Conservation (phyloP, 176 grass and related monocot species). For the Oryza punctata region DNA sequence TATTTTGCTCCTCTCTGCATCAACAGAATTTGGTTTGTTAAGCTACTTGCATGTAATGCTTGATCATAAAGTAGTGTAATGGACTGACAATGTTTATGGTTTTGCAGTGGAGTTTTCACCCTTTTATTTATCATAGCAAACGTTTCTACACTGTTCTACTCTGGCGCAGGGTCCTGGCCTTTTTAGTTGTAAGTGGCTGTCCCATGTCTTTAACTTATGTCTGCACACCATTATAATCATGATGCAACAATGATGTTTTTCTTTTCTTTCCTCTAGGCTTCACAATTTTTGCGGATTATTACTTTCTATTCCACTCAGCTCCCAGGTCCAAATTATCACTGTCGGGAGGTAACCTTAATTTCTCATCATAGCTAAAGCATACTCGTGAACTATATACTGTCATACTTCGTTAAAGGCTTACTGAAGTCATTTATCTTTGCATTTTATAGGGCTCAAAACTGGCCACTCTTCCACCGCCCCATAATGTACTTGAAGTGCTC, state of each 20-base stretch:
- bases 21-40: slow-evolving; percentile 1
- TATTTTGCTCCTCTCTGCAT: neutral
- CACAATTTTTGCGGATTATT: slow-evolving; percentile 73
- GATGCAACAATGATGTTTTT: slow-evolving; percentile 9
- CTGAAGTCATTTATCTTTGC: slow-evolving; percentile 16
- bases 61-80: slow-evolving; percentile 4
- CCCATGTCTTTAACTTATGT: slow-evolving; percentile 17
- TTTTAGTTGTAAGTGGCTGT: slow-evolving; percentile 78
- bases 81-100: slow-evolving; percentile 28
- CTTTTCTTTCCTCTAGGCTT: slow-evolving; percentile 57
- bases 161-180: slow-evolving; percentile 89
- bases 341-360: slow-evolving; percentile 69
- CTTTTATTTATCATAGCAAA: slow-evolving; percentile 95
- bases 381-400: neutral
- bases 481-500: slow-evolving; percentile 79
- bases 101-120: slow-evolving; percentile 95
- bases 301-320: slow-evolving; percentile 99
- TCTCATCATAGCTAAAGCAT: slow-evolving; percentile 1
- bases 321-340: slow-evolving; percentile 98
- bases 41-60: slow-evolving; percentile 12
- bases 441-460: slow-evolving; percentile 71
- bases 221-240: slow-evolving; percentile 12
- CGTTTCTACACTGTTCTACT: slow-evolving; percentile 92
- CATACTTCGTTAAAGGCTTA: neutral
- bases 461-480: slow-evolving; percentile 71